These are phyloP conservation scores for Acephala macrosclerotiorum DNA, from an alignment of 2,329 filamentous ascomycete species.

Conservation along the genomic window DNA sequence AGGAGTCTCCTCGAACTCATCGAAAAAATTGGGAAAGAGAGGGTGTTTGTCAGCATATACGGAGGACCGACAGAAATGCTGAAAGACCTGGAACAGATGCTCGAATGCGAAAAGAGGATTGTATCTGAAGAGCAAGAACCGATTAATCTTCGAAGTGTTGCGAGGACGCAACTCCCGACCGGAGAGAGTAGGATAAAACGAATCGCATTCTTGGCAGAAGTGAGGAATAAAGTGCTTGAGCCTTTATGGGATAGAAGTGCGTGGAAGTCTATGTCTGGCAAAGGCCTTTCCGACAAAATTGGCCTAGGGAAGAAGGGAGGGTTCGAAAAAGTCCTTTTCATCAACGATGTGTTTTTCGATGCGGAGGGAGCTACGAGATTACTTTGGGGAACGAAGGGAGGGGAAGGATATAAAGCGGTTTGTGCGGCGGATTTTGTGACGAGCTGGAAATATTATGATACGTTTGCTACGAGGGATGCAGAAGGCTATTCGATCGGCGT, in stretches of 20 bases:
- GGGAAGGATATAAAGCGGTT: conserved; percentile 67
- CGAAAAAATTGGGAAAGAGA: conserved; percentile 69
- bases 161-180: conserved; percentile 66
- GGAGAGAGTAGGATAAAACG: conserved; percentile 71
- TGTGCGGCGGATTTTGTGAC: conserved; percentile 76
- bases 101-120: conserved; percentile 58
- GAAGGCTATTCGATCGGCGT: conserved; percentile 69
- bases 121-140: conserved; percentile 61
- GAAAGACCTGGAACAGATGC: conserved; percentile 54
- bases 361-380: conserved; percentile 61
- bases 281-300: background rate
- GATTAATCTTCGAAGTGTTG: conserved; percentile 62
- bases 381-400: conserved; percentile 68
- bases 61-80: conserved; percentile 66
- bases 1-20: conserved; percentile 66
- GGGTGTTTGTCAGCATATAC: conserved; percentile 77
- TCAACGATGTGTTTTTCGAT: conserved; percentile 70
- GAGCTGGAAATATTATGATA: conserved; percentile 75
- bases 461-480: conserved; percentile 73
- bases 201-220: conserved; percentile 76
- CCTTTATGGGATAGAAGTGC: conserved; percentile 59
- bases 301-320: conserved; percentile 39
- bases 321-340: conserved; percentile 66
- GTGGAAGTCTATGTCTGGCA: background rate
- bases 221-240: conserved; percentile 73